These are phyloP conservation scores for Hemisphaericaspora lyxosophila DNA, from an alignment of 1,139 yeast species.

Conservation along the genomic window DNA sequence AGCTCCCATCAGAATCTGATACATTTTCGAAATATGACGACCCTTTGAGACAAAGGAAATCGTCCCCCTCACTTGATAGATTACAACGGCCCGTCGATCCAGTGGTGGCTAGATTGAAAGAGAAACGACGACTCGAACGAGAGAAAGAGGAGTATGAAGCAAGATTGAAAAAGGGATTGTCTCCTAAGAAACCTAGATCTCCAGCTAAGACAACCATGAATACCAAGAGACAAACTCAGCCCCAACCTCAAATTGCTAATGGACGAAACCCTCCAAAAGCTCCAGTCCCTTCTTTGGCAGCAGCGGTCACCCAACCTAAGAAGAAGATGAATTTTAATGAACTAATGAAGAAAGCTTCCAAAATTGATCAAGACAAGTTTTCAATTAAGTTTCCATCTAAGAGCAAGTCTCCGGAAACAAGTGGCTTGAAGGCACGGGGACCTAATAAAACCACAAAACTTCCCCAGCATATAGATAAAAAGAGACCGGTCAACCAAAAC, in stretches of 20 bases:
- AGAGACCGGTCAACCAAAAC: slow-evolving; percentile 1
- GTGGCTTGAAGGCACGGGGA: slow-evolving; percentile 2
- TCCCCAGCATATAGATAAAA: not conserved
- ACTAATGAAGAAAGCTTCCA: slow-evolving; percentile 70
- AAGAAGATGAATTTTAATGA: slow-evolving; percentile 64
- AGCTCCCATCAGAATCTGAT: not conserved
- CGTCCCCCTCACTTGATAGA: not conserved
- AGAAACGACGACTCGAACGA: slow-evolving; percentile 57
- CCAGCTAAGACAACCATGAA: slow-evolving; percentile 10
- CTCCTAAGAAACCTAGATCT: slow-evolving; percentile 20
- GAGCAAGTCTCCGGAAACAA: slow-evolving; percentile 30
- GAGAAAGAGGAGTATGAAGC: slow-evolving; percentile 41
- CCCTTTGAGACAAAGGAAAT: not conserved
- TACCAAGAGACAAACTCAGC: not conserved
- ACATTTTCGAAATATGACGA: not conserved
- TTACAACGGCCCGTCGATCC: slow-evolving; percentile 38
- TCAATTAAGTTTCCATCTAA: slow-evolving; percentile 37
- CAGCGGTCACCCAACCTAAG: slow-evolving; percentile 15
- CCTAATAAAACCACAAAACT: slow-evolving; percentile 1
- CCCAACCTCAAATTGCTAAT: slow-evolving; percentile 10
- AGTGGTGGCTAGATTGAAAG: slow-evolving; percentile 61
- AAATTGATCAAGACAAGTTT: slow-evolving; percentile 45
- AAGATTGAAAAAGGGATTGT: slow-evolving; percentile 34
- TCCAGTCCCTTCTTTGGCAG: slow-evolving; percentile 8
- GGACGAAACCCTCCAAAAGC: slow-evolving; percentile 1